Evolutionary conservation across 192 early-diverging fungal species (phyloP), one percentile per base, ranked within the genome.

Genomic region (Backusella liffmaniae): DNA sequence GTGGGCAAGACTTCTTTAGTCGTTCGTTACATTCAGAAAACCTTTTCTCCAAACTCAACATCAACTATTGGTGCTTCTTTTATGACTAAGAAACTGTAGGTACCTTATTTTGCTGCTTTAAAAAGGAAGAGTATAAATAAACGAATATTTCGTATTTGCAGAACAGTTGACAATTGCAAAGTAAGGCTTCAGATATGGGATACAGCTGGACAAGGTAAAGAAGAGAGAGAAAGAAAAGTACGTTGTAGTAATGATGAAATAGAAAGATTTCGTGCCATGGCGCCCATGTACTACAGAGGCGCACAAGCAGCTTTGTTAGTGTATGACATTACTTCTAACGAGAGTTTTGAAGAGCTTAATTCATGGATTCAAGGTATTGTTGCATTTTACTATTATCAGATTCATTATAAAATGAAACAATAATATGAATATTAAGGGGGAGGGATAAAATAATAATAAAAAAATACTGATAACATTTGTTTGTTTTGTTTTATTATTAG

Each of bases 171-270:
- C 69, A 88, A 89, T 67, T 93, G 91, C 82, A 91, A 91, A 83
- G 90, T 91, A 79, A 82, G 91, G 59, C 86, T 93, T 37, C 92
- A 93, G 81, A 92, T 93, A 67, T 94, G 92, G 97, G 97, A 99
- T 80, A 97, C 96, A 10, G 94, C 96, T 13, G 96, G 96, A 0
- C 87, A 90, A 81, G 90, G 90, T 74, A 85, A 74, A 46, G 6
- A 8, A 72, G 44, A 72, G 23, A 53, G 13, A 72, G 18, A 26
- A 3, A 26, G 21, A 13, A 36, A 34, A 51, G 16, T 49, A 18
- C 46, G 32, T 9, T 21, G 23, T 53, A 39, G 56, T 56, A 69
- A 73, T 36, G 18, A 16, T 67, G 59, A 34, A 72, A 41, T 70
- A 81, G 92, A 92, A 80, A 86, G 92, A 32, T 93, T 93, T 83